A percentile compares a stretch with the other conserved stretches of the same genome.
Evolutionary conservation across 805 yeast genomes (phyloP).

Genomic region (Yamadazyma philogaea): DNA sequence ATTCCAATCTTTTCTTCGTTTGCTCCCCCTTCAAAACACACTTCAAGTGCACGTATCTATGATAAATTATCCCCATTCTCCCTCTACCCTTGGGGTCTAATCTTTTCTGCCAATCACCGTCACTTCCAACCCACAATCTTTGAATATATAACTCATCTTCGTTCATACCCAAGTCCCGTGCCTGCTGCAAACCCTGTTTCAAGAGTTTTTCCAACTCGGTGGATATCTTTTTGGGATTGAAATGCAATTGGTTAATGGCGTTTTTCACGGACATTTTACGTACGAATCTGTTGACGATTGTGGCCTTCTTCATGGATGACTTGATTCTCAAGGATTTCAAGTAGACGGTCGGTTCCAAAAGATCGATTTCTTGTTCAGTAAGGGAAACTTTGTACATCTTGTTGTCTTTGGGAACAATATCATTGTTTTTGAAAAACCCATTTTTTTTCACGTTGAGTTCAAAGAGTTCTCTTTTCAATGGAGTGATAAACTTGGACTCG

Average conservation of each 20-base stretch:
- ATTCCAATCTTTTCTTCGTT: conserved; percentile 57
- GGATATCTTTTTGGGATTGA: conserved; percentile 74
- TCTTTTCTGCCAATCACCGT: conserved; percentile 69
- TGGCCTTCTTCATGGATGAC: conserved; percentile 86
- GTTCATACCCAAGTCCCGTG: conserved; percentile 55
- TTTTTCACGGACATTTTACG: conserved; percentile 65
- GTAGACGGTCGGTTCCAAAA: conserved; percentile 85
- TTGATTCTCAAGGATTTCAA: conserved; percentile 77
- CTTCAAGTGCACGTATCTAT: conserved; percentile 76
- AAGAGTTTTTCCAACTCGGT: conserved; percentile 75
- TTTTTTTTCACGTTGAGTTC: conserved; percentile 54
- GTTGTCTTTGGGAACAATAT: conserved; percentile 44
- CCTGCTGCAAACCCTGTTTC: conserved; percentile 68
- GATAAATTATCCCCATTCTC: conserved; percentile 73
- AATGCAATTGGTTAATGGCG: conserved; percentile 92
- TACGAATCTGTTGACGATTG: conserved; percentile 71
- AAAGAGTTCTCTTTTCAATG: conserved; percentile 68
- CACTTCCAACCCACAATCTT: conserved; percentile 90
- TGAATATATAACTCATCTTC: conserved; percentile 65
- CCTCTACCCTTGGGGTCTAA: conserved; percentile 88
- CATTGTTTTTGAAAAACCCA: conserved; percentile 68
- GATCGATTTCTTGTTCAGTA: conserved; percentile 62
- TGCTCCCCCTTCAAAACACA: conserved; percentile 68
- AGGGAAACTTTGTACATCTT: conserved; percentile 55
- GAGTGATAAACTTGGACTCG: conserved; percentile 61